phyloP scores from a whole-genome alignment of 768 basidiomycete genomes.

The Leccinellum rugosiceps region DNA sequence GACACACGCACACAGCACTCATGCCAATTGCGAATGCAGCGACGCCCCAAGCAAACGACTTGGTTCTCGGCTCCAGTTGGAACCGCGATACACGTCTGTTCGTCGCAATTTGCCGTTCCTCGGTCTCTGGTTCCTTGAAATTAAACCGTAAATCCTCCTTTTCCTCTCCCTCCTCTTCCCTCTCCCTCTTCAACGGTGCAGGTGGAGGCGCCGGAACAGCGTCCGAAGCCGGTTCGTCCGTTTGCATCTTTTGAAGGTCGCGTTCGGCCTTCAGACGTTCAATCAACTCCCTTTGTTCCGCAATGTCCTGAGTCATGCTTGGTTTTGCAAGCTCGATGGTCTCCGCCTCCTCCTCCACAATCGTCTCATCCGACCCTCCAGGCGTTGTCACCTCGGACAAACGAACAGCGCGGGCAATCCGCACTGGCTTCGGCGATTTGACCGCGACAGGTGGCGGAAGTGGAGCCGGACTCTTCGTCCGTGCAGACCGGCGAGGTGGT shows the following conservation, averaged over 20 bases:
- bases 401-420: slow-evolving; percentile 21
- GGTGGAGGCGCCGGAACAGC: slow-evolving; percentile 20
- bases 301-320: slow-evolving; percentile 68
- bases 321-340: slow-evolving; percentile 55
- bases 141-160: slow-evolving; percentile 53
- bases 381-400: slow-evolving; percentile 40
- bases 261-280: slow-evolving; percentile 66
- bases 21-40: slow-evolving; percentile 81
- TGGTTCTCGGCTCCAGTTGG: slow-evolving; percentile 61
- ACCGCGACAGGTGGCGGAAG: slow-evolving; percentile 28
- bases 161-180: slow-evolving; percentile 42
- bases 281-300: slow-evolving; percentile 76
- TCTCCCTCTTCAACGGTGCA: slow-evolving; percentile 44
- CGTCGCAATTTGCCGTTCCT: slow-evolving; percentile 53
- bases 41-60: slow-evolving; percentile 80
- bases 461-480: slow-evolving; percentile 37
- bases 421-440: slow-evolving; percentile 34
- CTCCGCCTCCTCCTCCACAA: slow-evolving; percentile 64
- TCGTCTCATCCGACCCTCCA: slow-evolving; percentile 58
- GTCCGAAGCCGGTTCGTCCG: slow-evolving; percentile 13
- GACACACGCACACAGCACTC: slow-evolving; percentile 69
- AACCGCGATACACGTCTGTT: slow-evolving; percentile 63
- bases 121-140: slow-evolving; percentile 66
- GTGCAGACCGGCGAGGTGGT: slow-evolving; percentile 42
- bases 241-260: slow-evolving; percentile 31